A percentile compares a stretch with the other conserved stretches of the same genome.
Evolutionary conservation across 2,329 filamentous ascomycete species (phyloP).

Genomic region (Podosphaera xanthii): DNA sequence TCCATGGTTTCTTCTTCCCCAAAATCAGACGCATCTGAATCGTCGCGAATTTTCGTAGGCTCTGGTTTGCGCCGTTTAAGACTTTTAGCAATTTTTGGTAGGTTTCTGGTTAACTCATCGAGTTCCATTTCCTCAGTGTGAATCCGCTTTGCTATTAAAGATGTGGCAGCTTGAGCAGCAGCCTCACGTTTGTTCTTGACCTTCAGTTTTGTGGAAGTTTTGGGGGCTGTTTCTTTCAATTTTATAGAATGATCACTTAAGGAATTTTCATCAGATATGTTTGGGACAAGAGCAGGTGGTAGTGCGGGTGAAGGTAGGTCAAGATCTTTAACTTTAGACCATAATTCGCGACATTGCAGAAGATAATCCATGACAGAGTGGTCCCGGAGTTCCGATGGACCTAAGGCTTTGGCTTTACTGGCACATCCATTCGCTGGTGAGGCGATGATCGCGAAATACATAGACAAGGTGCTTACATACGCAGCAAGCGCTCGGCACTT

Average conservation of each 20-base stretch:
- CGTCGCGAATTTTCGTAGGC: slow-evolving; percentile 23
- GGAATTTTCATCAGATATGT: slow-evolving; percentile 12
- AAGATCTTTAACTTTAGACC: slow-evolving; percentile 52
- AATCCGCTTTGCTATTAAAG: slow-evolving; percentile 16
- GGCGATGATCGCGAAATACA: slow-evolving; percentile 89
- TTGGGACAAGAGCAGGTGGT: slow-evolving; percentile 9
- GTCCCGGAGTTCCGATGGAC: slow-evolving; percentile 61
- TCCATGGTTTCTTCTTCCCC: slow-evolving; percentile 72
- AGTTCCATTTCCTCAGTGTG: slow-evolving; percentile 21
- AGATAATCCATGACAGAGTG: slow-evolving; percentile 80
- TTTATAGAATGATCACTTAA: slow-evolving; percentile 1
- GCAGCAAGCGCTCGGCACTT: slow-evolving; percentile 65
- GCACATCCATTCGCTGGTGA: slow-evolving; percentile 44
- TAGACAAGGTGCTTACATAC: slow-evolving; percentile 66
- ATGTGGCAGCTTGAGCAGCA: slow-evolving; percentile 18
- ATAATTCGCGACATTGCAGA: slow-evolving; percentile 56
- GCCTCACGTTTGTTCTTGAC: slow-evolving; percentile 19
- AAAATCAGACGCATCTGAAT: slow-evolving; percentile 64
- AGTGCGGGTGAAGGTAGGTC: slow-evolving; percentile 14
- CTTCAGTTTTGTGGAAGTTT: slow-evolving; percentile 13
- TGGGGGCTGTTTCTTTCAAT: background rate
- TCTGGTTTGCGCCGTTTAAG: slow-evolving; percentile 15
- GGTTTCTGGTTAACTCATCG: slow-evolving; percentile 17
- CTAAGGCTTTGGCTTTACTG: slow-evolving; percentile 33
- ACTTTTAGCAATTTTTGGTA: slow-evolving; percentile 9